phyloP scores from a whole-genome alignment of 805 yeast genomes.

The Candida maris region DNA sequence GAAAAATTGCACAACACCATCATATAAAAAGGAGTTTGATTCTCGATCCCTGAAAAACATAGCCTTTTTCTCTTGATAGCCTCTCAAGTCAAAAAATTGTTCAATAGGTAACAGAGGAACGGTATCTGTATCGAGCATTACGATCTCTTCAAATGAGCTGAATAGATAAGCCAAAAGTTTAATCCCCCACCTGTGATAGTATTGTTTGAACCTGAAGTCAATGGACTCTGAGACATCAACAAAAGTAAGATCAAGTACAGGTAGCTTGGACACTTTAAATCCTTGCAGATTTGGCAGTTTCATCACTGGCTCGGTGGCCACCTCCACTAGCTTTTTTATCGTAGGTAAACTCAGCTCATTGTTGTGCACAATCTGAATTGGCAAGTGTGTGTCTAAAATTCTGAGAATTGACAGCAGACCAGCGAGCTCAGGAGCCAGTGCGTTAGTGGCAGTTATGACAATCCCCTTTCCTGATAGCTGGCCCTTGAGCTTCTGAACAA shows the following conservation, averaged over 20 bases:
- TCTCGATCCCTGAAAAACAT: slow-evolving; percentile 50
- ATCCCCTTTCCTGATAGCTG: slow-evolving; percentile 47
- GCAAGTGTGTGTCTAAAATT: slow-evolving; percentile 45
- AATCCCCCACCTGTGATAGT: slow-evolving; percentile 30
- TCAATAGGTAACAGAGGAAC: slow-evolving; percentile 35
- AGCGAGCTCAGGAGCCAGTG: slow-evolving; percentile 43
- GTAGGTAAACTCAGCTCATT: slow-evolving; percentile 36
- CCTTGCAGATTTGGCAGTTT: slow-evolving; percentile 21
- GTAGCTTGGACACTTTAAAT: slow-evolving; percentile 16
- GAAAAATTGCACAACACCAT: slow-evolving; percentile 42
- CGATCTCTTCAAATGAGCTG: slow-evolving; percentile 53
- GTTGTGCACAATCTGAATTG: slow-evolving; percentile 45
- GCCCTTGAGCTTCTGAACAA: slow-evolving; percentile 27
- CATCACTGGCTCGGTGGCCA: slow-evolving; percentile 34
- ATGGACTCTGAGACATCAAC: slow-evolving; percentile 32
- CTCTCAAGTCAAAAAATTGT: slow-evolving; percentile 36
- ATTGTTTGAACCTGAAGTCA: slow-evolving; percentile 20
- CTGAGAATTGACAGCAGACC: slow-evolving; percentile 48
- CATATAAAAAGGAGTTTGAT: slow-evolving; percentile 34
- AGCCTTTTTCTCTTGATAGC: slow-evolving; percentile 36
- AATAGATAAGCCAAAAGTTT: slow-evolving; percentile 57
- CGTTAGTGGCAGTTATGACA: slow-evolving; percentile 48
- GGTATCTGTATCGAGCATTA: slow-evolving; percentile 53
- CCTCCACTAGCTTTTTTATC: slow-evolving; percentile 31
- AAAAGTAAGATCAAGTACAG: slow-evolving; percentile 29